Conservation (phyloP, 371 early-diverging fungal genomes). For the Rhizopus sp. region DNA sequence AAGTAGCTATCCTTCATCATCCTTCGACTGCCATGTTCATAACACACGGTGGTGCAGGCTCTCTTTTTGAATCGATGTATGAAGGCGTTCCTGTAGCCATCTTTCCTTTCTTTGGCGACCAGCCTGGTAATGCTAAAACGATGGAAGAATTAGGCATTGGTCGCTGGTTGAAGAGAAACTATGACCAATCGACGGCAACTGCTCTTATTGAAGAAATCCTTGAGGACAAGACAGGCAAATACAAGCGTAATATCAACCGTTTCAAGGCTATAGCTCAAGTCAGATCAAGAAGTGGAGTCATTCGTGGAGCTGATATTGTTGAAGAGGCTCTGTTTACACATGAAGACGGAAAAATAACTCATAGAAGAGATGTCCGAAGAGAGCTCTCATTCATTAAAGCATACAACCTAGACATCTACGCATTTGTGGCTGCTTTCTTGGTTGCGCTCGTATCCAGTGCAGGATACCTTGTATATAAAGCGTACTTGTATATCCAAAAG, state of each 20-base stretch:
- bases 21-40: conserved; percentile 33
- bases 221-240: conserved; percentile 10
- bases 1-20: conserved; percentile 40
- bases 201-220: background rate
- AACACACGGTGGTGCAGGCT: conserved; percentile 42
- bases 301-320: conserved; percentile 26
- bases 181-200: background rate
- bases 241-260: conserved; percentile 11
- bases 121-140: conserved; percentile 18
- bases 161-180: background rate
- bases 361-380: conserved; percentile 11
- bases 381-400: conserved; percentile 9
- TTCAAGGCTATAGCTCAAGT: conserved; percentile 23
- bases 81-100: conserved; percentile 32
- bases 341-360: conserved; percentile 19
- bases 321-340: conserved; percentile 29
- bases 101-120: conserved; percentile 48
- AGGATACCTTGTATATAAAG: no score
- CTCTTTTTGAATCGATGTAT: conserved; percentile 36
- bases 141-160: background rate
- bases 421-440: background rate
- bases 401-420: conserved; percentile 16
- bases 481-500: no score
- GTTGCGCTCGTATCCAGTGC: no score
- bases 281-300: conserved; percentile 13